Evolutionary conservation across 140 eudicot genomes (phyloP).

Genomic region (Stevia rebaudiana): DNA sequence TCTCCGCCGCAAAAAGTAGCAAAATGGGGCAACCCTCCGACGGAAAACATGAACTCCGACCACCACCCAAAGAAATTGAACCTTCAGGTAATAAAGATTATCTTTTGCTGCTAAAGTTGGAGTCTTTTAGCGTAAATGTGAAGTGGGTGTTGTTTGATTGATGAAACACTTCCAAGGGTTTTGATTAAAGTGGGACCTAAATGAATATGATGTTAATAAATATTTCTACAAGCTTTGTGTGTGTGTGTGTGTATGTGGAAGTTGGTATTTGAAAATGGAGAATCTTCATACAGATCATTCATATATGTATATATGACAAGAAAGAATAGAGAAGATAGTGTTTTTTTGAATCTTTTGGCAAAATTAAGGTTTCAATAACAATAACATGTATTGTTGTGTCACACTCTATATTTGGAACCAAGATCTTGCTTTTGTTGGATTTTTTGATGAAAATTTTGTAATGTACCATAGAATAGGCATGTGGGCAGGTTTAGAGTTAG

Average conservation of each 20-base stretch:
- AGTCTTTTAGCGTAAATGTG: conserved; percentile 10
- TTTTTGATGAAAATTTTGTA: no score
- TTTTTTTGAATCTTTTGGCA: conserved; percentile 27
- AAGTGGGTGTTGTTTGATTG: conserved; percentile 8
- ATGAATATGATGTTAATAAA: conserved; percentile 32
- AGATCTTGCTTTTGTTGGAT: no score
- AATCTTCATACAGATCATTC: conserved; percentile 31
- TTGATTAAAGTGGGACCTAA: conserved; percentile 56
- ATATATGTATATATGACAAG: conserved; percentile 21
- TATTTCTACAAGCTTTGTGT: conserved; percentile 34
- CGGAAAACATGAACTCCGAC: conserved; percentile 35
- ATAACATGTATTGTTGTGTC: conserved; percentile 24
- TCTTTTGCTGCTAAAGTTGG: conserved; percentile 18
- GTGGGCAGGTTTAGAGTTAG: no score
- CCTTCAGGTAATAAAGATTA: conserved; percentile 41
- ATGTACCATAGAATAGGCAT: no score
- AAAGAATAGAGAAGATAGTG: conserved; percentile 2
- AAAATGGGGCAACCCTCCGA: conserved; percentile 46
- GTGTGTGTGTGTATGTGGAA: conserved; percentile 3
- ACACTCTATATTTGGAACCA: conserved; percentile 12
- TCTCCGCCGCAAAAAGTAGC: conserved; percentile 50
- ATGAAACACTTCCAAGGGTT: conserved; percentile 20
- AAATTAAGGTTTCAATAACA: conserved; percentile 16
- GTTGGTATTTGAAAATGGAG: conserved; percentile 35
- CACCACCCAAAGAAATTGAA: conserved; percentile 47